Evolutionary conservation across 2,329 filamentous ascomycete genomes (phyloP), one percentile per base, ranked within the genome.

Genomic region (Ceratocystis cacaofunesta): DNA sequence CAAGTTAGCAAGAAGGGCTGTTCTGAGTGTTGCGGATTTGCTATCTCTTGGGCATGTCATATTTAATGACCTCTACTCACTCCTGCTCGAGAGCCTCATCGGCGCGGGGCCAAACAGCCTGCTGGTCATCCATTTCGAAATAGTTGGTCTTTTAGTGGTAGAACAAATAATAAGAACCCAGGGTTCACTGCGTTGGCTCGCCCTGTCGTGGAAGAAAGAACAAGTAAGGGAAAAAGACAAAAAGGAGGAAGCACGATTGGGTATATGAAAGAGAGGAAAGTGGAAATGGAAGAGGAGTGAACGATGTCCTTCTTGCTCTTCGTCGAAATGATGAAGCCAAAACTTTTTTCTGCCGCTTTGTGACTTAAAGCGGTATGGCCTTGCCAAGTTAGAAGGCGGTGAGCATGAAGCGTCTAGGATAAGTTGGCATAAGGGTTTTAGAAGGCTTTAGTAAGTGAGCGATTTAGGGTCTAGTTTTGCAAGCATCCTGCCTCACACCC

Each of bases 41-140:
- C 3, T 12, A 15, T 41, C 36, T 41, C 3, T 41, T 15, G 36
- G 36, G 36, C 12, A 41, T 41, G 36, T 15, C 36, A 12, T 41
- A 2, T 41, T 5, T 4, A 41, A 15, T 41, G 12, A 4, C 36
- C 36, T 41, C 10, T 41, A 43, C 62, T 64, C 30, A 64, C 75
- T 92, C 86, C 79, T 91, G 86, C 65, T 88, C 84, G 69, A 95
- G 81, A 71, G 84, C 82, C 73, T 84, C 81, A 73, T 90, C 87
- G 75, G 88, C 87, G 74, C 88, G 75, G 68, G 86, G 86, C 85
- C 86, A 89, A 69, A 86, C 85, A 83, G 68, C 52, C 22, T 64
- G 41, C 52, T 52, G 61, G 48, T 36, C 28, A 61, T 68, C 66
- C 66, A 68, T 68, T 64, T 43, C 48, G 28, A 44, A 55, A 48